These are phyloP conservation scores for Kuraishia borneana DNA, from an alignment of 805 yeast species.

Conservation along the genomic window DNA sequence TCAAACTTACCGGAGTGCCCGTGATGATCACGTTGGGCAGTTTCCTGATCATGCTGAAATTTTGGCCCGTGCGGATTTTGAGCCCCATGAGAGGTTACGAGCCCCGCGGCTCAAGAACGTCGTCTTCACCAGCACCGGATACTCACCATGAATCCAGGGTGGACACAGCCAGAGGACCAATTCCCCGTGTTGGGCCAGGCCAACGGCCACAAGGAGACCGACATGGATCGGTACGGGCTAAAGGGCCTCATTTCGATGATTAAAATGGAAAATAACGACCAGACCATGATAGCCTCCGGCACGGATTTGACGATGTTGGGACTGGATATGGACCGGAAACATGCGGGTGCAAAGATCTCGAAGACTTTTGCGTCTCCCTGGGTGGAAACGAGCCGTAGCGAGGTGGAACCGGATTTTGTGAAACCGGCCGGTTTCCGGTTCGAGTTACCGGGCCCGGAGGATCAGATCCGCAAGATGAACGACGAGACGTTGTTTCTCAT, in stretches of 20 bases:
- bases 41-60: slow-evolving; percentile 22
- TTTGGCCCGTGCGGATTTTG: too few species aligned
- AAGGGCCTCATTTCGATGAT: slow-evolving; percentile 51
- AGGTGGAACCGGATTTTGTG: slow-evolving; percentile 75
- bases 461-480: slow-evolving; percentile 48
- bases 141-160: not conserved
- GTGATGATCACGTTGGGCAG: slow-evolving; percentile 78
- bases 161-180: slow-evolving; percentile 5
- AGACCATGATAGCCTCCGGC: slow-evolving; percentile 61
- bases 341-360: slow-evolving; percentile 32
- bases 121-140: too few species aligned
- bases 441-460: slow-evolving; percentile 15
- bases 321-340: slow-evolving; percentile 37
- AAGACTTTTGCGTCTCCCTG: slow-evolving; percentile 83
- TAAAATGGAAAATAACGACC: slow-evolving; percentile 51
- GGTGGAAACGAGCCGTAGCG: slow-evolving; percentile 84
- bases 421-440: slow-evolving; percentile 45
- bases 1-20: slow-evolving; percentile 69
- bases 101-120: too few species aligned
- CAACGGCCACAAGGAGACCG: slow-evolving; percentile 13
- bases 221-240: slow-evolving; percentile 57
- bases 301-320: slow-evolving; percentile 63
- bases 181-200: slow-evolving; percentile 16
- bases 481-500: slow-evolving; percentile 92
- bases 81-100: too few species aligned